Conservation (phyloP, 331 rosid species). For the Malus hybrid region DNA sequence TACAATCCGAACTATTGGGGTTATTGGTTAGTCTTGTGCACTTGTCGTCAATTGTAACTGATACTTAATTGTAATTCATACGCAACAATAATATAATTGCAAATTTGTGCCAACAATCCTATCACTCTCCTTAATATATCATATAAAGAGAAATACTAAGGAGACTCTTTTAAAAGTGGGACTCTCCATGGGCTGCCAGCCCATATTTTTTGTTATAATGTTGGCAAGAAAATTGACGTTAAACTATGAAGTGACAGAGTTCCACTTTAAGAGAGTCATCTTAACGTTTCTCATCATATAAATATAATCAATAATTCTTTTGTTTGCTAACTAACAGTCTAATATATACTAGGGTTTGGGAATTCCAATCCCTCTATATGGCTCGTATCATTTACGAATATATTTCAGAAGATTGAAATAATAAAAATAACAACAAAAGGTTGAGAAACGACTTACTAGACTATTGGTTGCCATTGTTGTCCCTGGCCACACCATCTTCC, state of each 20-base stretch:
- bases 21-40: neutral
- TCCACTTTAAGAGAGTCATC: no score
- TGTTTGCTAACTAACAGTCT: neutral
- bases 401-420: neutral
- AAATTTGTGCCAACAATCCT: neutral
- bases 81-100: neutral
- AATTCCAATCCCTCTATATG: neutral
- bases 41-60: no score
- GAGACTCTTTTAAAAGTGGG: no score
- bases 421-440: no score
- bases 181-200: no score
- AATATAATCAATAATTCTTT: neutral
- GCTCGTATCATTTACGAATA: neutral
- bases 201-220: no score
- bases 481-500: neutral
- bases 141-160: no score
- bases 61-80: no score
- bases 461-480: neutral
- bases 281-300: no score
- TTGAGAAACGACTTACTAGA: neutral
- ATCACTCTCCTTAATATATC: neutral
- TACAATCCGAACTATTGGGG: neutral
- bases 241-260: no score
- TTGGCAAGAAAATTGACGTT: fast-evolving
- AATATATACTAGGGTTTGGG: neutral